These are phyloP conservation scores for Ceratocystis albifundus DNA, from an alignment of 2,329 filamentous ascomycete genomes.

Conservation along the genomic window DNA sequence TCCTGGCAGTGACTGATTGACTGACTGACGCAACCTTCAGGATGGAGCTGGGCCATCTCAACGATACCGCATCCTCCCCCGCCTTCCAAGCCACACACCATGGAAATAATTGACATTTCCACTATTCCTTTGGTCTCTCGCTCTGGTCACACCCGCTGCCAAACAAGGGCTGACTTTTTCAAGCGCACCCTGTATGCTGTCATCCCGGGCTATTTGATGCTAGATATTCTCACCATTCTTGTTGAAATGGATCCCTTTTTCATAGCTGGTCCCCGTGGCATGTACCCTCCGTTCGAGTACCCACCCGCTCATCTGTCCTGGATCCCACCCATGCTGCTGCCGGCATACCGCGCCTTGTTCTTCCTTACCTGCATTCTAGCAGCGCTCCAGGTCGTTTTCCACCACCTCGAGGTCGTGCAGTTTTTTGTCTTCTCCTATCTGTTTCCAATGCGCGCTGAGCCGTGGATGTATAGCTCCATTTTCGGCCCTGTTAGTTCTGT, in stretches of 20 bases:
- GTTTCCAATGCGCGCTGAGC: constrained; percentile 40
- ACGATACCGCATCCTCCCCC: constrained; percentile 37
- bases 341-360: constrained; percentile 45
- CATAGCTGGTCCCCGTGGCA: constrained; percentile 36
- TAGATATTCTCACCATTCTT: constrained; percentile 59
- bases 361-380: constrained; percentile 45
- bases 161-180: constrained; percentile 33
- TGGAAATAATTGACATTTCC: constrained; percentile 34
- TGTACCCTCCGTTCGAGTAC: constrained; percentile 25
- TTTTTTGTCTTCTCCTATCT: constrained; percentile 39
- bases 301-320: constrained; percentile 35
- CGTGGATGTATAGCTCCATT: constrained; percentile 44
- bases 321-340: constrained; percentile 38
- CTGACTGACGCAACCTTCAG: constrained; percentile 27
- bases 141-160: constrained; percentile 38
- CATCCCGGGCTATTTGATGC: constrained; percentile 50
- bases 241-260: constrained; percentile 67
- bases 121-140: constrained; percentile 34
- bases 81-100: constrained; percentile 33
- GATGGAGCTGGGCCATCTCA: constrained; percentile 47
- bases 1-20: background rate
- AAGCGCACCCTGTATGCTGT: constrained; percentile 35
- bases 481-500: constrained; percentile 45
- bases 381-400: constrained; percentile 51
- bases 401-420: constrained; percentile 47